These are phyloP conservation scores for Kodamaea neixiangensis DNA, from an alignment of 805 yeast species.

Conservation along the genomic window DNA sequence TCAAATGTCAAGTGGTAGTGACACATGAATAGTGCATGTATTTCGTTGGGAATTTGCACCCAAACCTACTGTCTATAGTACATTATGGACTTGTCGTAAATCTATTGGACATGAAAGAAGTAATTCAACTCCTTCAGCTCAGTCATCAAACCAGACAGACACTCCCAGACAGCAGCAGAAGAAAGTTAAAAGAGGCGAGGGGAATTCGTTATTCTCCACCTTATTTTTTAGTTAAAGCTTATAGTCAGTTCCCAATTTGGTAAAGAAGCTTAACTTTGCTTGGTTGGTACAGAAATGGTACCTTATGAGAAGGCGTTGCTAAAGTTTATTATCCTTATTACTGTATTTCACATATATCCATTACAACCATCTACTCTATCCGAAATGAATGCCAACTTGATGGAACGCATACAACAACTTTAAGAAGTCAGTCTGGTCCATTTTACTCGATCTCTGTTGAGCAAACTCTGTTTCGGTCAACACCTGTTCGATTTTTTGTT, in stretches of 20 bases:
- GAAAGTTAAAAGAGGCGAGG: background rate
- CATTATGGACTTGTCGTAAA: no score
- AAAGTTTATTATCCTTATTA: no score
- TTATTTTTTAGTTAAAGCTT: background rate
- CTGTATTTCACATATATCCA: background rate
- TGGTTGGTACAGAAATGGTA: background rate
- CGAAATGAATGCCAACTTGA: constrained; percentile 96
- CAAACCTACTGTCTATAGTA: background rate
- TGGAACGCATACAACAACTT: constrained; percentile 88
- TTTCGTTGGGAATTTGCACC: background rate
- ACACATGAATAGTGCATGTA: background rate
- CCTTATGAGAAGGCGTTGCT: background rate
- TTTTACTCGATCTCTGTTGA: constrained; percentile 88
- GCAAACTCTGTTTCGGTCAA: constrained; percentile 76
- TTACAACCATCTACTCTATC: constrained; percentile 39
- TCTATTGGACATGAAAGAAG: no score
- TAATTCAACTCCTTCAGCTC: no score
- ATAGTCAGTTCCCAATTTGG: background rate
- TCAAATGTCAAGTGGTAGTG: background rate
- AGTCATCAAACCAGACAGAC: no score
- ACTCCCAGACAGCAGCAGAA: no score
- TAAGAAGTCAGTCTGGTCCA: constrained; percentile 93
- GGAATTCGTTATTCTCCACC: background rate
- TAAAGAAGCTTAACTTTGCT: background rate
- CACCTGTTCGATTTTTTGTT: constrained; percentile 70